Evolutionary conservation across 2,329 filamentous ascomycete species (phyloP).

Genomic region (Venturia oleaginea): DNA sequence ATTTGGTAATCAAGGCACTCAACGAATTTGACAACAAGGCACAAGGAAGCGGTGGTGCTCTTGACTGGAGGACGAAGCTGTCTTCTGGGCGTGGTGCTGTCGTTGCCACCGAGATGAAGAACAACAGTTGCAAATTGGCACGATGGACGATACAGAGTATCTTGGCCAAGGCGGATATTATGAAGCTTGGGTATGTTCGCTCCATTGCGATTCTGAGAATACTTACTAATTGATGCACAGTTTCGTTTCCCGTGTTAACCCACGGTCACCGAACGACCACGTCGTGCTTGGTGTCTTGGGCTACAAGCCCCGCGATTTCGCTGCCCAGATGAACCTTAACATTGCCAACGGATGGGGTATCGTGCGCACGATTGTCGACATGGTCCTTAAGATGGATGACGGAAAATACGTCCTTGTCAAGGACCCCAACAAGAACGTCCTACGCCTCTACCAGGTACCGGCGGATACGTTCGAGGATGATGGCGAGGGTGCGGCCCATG

Average conservation of each 20-base stretch:
- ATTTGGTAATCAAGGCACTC: constrained; percentile 84
- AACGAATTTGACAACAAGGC: constrained; percentile 99
- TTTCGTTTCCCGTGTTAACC: constrained; percentile 91
- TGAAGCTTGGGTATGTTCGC: constrained; percentile 81
- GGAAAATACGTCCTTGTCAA: constrained; percentile 72
- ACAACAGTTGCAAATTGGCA: constrained; percentile 98
- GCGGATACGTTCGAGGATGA: constrained; percentile 84
- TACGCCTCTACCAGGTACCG: constrained; percentile 88
- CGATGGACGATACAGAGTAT: constrained; percentile 97
- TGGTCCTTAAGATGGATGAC: constrained; percentile 70
- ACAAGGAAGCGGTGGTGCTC: constrained; percentile 83
- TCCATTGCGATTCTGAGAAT: constrained; percentile 15
- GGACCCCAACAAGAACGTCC: constrained; percentile 95
- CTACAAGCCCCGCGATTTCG: constrained; percentile 97
- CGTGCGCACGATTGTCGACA: constrained; percentile 93
- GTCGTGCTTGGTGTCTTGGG: constrained; percentile 90
- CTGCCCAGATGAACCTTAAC: constrained; percentile 94
- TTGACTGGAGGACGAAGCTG: constrained; percentile 96
- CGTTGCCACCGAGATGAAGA: constrained; percentile 99
- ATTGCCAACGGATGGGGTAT: constrained; percentile 98
- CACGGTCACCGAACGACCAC: constrained; percentile 86
- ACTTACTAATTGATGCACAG: constrained; percentile 39
- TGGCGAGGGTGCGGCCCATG: constrained; percentile 56
- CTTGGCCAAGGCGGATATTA: constrained; percentile 90
- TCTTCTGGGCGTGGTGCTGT: constrained; percentile 92